Base-by-base conservation (phyloP, 192 early-diverging fungal species). In the Gryganskiella cystojenkinii region DNA sequence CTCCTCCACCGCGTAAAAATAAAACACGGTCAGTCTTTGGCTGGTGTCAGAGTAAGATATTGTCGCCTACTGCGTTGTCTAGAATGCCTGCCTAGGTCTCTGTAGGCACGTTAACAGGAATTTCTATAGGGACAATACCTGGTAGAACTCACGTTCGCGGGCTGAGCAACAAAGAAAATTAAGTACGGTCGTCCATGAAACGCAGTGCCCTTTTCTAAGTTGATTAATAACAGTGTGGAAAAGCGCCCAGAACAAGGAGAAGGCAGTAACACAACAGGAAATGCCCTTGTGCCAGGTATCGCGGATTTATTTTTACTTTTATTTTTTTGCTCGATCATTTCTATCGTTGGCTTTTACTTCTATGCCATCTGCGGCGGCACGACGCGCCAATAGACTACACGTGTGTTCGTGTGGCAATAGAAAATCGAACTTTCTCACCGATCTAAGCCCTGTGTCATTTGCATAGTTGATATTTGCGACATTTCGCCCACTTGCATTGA, bases 1-100 rank as follows among this genome's bases (percentile, higher is more conserved):
- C 28, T 56, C 34, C 54, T 37, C 54, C 34, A n/a, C n/a, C n/a
- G 55, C 55, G 33, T 35, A 22, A 56, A 37, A 56, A 56, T 56
- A 56, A 56, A 56, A 56, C 55, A n/a, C 55, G 55, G 0, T 28
- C n/a, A 25, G 49, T 51, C 25, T 51, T 51, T 51, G 46, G 25
- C 49, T 27, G 49, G 6, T 27, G 22, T 28, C n/a, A n/a, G n/a
- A n/a, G n/a, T n/a, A 20, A 24, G 49, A 51, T 10, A 51, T 10
- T 15, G 13, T 53, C 51, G 30, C 51, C 20, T 53, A 53, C 51
- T 53, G 51, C 51, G 25, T 53, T 30, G 51, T 28, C 51, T 53
- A 53, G 51, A 24, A 53, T 53, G 51, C 27, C 51, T 27, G 19
- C 13, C 51, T 53, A 50, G 49, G 49, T 0, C 49, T 50, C 49